Conservation (phyloP, 208 protist species). For the Acanthamoeba castellanii region DNA sequence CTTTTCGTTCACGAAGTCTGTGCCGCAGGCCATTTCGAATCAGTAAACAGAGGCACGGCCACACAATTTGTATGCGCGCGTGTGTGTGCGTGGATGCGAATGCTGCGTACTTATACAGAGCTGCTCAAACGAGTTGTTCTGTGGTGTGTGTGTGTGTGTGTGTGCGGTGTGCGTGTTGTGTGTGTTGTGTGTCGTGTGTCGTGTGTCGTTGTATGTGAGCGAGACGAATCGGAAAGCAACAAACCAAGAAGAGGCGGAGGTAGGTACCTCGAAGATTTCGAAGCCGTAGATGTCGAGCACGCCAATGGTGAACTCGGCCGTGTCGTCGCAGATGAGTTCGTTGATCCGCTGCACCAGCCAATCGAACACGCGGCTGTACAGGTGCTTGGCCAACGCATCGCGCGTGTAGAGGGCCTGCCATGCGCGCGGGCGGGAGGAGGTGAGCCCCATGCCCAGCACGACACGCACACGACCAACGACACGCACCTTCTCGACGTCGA, state of each 20-base stretch:
- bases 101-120: constrained; percentile 88
- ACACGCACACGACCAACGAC: background rate
- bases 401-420: constrained; percentile 77
- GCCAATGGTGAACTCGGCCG: constrained; percentile 79
- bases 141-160: constrained; percentile 82
- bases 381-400: constrained; percentile 89
- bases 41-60: background rate
- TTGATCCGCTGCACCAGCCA: constrained; percentile 97
- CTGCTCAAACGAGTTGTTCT: constrained; percentile 89
- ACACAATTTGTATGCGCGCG: background rate
- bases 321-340: constrained; percentile 87
- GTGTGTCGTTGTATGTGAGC: constrained; percentile 80
- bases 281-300: constrained; percentile 96
- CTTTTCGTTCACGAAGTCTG: constrained; percentile 98
- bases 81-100: background rate
- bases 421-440: background rate
- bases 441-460: background rate
- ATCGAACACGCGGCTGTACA: constrained; percentile 96
- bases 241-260: background rate
- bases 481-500: constrained; percentile 60
- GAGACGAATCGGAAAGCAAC: background rate
- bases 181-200: background rate
- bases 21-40: constrained; percentile 88
- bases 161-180: background rate
- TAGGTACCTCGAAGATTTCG: constrained; percentile 83